These are phyloP conservation scores for Suzukiozyma palmioleophila DNA, from an alignment of 1,139 yeast species.

Conservation along the genomic window DNA sequence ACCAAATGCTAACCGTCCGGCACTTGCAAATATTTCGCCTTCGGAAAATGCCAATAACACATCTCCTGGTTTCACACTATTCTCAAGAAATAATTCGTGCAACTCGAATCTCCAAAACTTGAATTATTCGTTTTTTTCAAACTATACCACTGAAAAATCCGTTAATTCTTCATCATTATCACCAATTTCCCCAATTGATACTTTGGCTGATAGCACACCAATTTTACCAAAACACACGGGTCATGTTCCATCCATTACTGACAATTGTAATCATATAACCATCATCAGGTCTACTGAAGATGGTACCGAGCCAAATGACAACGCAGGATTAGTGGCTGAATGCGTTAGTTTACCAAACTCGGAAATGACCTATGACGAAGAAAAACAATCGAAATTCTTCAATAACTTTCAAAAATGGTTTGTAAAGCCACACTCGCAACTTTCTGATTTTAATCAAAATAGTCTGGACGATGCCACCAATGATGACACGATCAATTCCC, in stretches of 20 bases:
- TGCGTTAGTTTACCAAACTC: constrained; percentile 38
- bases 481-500: background rate
- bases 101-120: background rate
- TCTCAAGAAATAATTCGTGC: background rate
- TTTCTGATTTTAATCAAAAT: background rate
- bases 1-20: background rate
- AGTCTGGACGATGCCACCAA: background rate
- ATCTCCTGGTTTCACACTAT: background rate
- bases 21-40: background rate
- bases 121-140: background rate
- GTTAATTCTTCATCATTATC: background rate
- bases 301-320: constrained; percentile 12
- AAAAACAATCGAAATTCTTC: constrained; percentile 3
- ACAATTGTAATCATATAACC: constrained; percentile 7
- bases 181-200: background rate
- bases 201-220: background rate
- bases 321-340: constrained; percentile 33
- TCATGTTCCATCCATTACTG: constrained; percentile 3
- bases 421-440: background rate
- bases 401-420: background rate
- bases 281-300: constrained; percentile 6
- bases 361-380: constrained; percentile 29
- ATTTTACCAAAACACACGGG: background rate
- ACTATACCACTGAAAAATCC: constrained; percentile 1
- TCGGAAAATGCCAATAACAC: background rate